Base-by-base conservation (phyloP, 306 rosid genomes). In the Corylus americana region DNA sequence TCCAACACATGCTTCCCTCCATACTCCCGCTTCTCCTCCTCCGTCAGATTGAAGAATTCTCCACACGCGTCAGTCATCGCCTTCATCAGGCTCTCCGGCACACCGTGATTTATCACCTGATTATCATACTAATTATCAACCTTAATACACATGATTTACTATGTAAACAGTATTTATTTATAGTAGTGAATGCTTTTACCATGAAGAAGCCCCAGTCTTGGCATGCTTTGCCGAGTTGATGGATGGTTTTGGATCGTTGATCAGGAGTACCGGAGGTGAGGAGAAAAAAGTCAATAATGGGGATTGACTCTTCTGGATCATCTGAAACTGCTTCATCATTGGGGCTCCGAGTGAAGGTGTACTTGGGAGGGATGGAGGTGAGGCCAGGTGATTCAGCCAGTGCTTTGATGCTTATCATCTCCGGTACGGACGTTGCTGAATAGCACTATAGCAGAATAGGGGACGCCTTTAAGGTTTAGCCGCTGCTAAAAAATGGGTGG, bases 181-280 rank as follows among this genome's bases (percentile, higher is more conserved):
- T 22, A 22, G 22, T 31, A 31, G 35, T 31, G 35, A 2, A 31
- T 31, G 49, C 49, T 9, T 29, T 39, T 78, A 87, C 91, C 83
- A 72, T 3, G 79, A 85, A 89, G 78, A 80, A 83, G 70, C 93
- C 91, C 93, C 87, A 89, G 44, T 87, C 86, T 35, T 75, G 57
- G 62, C 88, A 87, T 17, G 90, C 90, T 77, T 77, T 79, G 50
- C 84, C 84, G 6, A 89, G 85, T 6, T 87, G 83, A 4, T 71
- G 22, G 82, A 81, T 58, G 68, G 39, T 72, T 77, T 85, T 78
- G 84, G 82, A 51, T 8, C 88, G 85, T 71, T 79, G 84, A 11
- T 74, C 47, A 0, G 79, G 77, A 44, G 83, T 31, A 44, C 73
- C 20, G 4, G 77, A 59, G 25, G 73, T 76, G 47, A 85, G 87